phyloP scores from a whole-genome alignment of 2,329 filamentous ascomycete genomes.

The Aspergillus nomiae region DNA sequence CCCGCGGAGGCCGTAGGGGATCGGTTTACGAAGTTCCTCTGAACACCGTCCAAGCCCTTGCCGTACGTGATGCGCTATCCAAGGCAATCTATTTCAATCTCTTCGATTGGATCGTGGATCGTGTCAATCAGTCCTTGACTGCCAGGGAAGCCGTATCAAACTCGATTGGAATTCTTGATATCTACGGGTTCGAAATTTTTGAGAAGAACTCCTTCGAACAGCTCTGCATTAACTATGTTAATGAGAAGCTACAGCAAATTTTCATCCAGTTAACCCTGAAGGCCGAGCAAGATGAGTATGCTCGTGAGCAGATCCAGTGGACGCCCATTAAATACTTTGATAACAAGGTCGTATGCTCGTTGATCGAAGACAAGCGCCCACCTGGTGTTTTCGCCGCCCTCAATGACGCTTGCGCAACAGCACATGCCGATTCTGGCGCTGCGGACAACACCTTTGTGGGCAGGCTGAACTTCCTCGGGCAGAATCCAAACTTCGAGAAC shows the following conservation, averaged over 20 bases:
- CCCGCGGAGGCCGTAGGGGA: conserved; percentile 65
- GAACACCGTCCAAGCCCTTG: conserved; percentile 80
- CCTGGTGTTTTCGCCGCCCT: conserved; percentile 92
- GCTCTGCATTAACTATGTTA: conserved; percentile 99
- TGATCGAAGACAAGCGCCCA: conserved; percentile 90
- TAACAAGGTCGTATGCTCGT: conserved; percentile 96
- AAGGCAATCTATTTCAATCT: conserved; percentile 98
- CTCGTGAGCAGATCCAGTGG: conserved; percentile 94
- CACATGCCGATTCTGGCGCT: conserved; percentile 89
- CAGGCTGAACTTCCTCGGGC: conserved; percentile 81
- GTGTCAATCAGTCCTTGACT: conserved; percentile 85
- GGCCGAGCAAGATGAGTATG: conserved; percentile 97
- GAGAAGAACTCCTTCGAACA: conserved; percentile 99
- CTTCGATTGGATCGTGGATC: conserved; percentile 96
- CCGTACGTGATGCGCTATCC: conserved; percentile 86
- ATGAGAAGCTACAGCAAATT: conserved; percentile 98
- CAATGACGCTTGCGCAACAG: conserved; percentile 98
- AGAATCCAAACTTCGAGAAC: conserved; percentile 85
- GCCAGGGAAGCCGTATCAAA: conserved; percentile 75
- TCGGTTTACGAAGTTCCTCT: conserved; percentile 74
- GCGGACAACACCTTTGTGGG: conserved; percentile 97
- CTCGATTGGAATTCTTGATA: conserved; percentile 95
- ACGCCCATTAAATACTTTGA: conserved; percentile 99
- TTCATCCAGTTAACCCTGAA: conserved; percentile 97
- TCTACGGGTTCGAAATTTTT: conserved; percentile 99